phyloP scores from a whole-genome alignment of 2,329 filamentous ascomycete genomes.

The Leptographium radiaticola region DNA sequence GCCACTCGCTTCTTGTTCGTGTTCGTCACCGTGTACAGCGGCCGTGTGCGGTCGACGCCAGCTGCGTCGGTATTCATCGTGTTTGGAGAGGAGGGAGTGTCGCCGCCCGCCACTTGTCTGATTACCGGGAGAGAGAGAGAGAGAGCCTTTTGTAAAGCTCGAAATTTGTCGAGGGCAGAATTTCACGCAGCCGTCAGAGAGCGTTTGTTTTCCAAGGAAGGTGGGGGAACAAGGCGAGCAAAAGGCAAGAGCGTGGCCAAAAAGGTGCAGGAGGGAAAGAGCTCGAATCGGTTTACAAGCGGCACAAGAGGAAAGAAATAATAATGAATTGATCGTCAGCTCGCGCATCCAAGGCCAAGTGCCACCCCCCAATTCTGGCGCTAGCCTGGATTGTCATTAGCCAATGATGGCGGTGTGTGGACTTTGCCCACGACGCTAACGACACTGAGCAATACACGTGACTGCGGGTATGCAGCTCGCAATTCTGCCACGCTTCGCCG shows the following conservation, averaged over 20 bases:
- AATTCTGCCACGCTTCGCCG: slow-evolving; percentile 12
- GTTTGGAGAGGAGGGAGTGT: neutral
- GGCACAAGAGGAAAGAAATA: neutral
- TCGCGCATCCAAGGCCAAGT: neutral
- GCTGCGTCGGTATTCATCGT: slow-evolving; percentile 19
- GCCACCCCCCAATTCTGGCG: neutral
- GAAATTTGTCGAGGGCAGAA: neutral
- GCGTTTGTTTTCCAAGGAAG: neutral
- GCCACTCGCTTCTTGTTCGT: slow-evolving; percentile 63
- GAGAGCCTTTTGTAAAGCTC: neutral
- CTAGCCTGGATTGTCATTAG: neutral
- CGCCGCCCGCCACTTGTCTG: no score
- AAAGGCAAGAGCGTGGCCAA: neutral
- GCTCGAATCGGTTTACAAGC: neutral
- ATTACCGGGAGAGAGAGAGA: no score
- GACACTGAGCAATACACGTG: slow-evolving; percentile 4
- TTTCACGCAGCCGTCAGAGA: neutral
- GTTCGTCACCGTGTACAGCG: slow-evolving; percentile 32
- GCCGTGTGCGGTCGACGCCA: slow-evolving; percentile 28
- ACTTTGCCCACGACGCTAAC: no score
- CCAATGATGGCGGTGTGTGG: neutral
- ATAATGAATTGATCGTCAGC: neutral
- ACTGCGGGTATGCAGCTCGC: neutral
- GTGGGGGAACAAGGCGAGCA: no score
- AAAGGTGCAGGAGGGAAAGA: neutral